Conservation (phyloP, 1,284 basidiomycete genomes). For the Naganishia liquefaciens region DNA sequence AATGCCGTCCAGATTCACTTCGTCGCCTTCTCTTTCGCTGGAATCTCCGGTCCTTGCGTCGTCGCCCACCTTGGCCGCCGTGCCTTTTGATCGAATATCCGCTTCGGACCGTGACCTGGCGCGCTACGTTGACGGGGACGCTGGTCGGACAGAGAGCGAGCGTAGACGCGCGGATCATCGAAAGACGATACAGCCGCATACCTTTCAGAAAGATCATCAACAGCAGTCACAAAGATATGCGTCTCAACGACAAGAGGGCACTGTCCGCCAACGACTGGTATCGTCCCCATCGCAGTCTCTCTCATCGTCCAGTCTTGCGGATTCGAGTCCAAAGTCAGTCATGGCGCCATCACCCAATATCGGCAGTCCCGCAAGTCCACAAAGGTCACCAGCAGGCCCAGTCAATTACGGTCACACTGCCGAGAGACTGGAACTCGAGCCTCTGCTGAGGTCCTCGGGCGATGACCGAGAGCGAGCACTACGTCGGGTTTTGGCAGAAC, state of each 20-base stretch:
- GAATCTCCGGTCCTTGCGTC: constrained; percentile 7
- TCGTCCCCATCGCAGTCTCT: constrained; percentile 17
- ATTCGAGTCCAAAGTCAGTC: constrained; percentile 5
- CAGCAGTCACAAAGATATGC: constrained; percentile 5
- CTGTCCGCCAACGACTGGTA: constrained; percentile 6
- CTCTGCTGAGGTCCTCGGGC: constrained; percentile 39
- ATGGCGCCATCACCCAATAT: constrained; percentile 8
- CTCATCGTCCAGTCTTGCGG: constrained; percentile 13
- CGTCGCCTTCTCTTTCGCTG: constrained; percentile 5
- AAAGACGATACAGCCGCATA: constrained; percentile 25
- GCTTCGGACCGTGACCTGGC: constrained; percentile 22
- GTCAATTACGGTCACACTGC: constrained; percentile 18
- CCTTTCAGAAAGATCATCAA: constrained; percentile 16
- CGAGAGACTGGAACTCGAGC: constrained; percentile 41
- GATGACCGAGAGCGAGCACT: constrained; percentile 63
- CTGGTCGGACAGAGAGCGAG: constrained; percentile 5
- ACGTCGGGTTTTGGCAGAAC: constrained; percentile 70
- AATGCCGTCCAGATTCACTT: constrained; percentile 9
- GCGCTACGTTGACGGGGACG: constrained; percentile 8
- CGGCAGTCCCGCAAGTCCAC: constrained; percentile 22
- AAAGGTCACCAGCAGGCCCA: constrained; percentile 17
- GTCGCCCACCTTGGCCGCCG: constrained; percentile 3
- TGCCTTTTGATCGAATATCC: constrained; percentile 13
- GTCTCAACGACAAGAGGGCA: constrained; percentile 2
- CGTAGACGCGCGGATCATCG: constrained; percentile 13